phyloP scores from a whole-genome alignment of 768 basidiomycete species.

The Imleria badia region DNA sequence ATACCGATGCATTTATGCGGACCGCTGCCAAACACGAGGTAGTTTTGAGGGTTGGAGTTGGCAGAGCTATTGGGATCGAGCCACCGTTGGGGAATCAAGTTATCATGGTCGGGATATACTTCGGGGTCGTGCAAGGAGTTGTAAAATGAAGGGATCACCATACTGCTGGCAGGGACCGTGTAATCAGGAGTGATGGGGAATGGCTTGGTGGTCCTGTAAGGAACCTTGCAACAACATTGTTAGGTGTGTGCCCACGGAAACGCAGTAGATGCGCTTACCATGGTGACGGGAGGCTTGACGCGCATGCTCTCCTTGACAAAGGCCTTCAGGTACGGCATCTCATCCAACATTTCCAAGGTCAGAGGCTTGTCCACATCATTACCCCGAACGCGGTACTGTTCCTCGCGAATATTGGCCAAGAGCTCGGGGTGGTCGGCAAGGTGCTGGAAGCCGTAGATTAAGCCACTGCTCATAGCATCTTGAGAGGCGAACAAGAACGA shows the following conservation, averaged over 20 bases:
- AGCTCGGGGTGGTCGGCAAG: conserved; percentile 90
- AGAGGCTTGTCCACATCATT: conserved; percentile 75
- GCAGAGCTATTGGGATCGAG: conserved; percentile 78
- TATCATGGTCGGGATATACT: conserved; percentile 85
- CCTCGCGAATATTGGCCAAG: conserved; percentile 83
- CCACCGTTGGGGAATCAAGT: conserved; percentile 89
- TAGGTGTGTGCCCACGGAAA: neutral
- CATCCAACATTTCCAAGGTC: conserved; percentile 84
- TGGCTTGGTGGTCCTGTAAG: conserved; percentile 84
- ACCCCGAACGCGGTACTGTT: conserved; percentile 81
- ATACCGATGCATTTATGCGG: conserved; percentile 91
- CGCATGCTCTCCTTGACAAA: conserved; percentile 93
- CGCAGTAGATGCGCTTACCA: conserved; percentile 51
- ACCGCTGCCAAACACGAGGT: conserved; percentile 92
- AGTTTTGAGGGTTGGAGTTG: conserved; percentile 87
- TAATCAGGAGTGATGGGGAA: conserved; percentile 94
- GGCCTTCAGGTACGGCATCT: conserved; percentile 91
- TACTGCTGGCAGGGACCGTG: conserved; percentile 86
- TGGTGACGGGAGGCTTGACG: conserved; percentile 90
- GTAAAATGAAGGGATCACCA: conserved; percentile 95
- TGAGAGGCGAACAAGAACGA: conserved; percentile 96
- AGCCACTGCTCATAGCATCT: conserved; percentile 97
- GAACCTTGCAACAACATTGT: conserved; percentile 56
- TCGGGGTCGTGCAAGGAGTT: conserved; percentile 88
- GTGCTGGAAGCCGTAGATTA: conserved; percentile 97